Base-by-base conservation (phyloP, 2,329 filamentous ascomycete species). In the Atkinsonella hypoxylon region DNA sequence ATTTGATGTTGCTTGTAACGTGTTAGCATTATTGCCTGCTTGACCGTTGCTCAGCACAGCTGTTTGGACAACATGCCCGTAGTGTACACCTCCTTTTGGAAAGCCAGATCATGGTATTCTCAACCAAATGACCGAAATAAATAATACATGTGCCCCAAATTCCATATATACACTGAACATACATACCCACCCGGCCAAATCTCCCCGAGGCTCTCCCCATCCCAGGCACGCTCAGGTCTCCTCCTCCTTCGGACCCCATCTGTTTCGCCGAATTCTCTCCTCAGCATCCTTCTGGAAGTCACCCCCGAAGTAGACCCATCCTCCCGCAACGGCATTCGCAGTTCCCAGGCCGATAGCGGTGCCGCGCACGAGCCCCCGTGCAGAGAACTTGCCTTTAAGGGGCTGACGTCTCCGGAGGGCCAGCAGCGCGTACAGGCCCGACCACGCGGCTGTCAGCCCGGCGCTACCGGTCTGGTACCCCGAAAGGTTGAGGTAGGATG, bases 401-500 rank as follows among this genome's bases (percentile, higher is more conserved):
- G 62, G 54, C 57, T 70, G 69, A 18, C 74, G 65, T 42, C 71
- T 64, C 3, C 78, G 73, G 53, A 78, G 62, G 1, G 78, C 76
- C 47, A 81, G 66, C 38, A 81, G 64, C 4, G 74, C 72, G 61
- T 82, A 82, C 15, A 80, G 67, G 31, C 77, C 78, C 43, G 74
- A 78, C 66, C 75, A 76, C 15, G 78, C 76, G 48, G 75, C 75
- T 0, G 74, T 71, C 51, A 81, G 65, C 47, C 76, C 78, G 2
- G 77, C 78, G 51, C 71, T 71, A 60, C 78, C 77, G 4, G 75
- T 77, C 54, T 72, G 73, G 66, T 76, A 79, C 52, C 78, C 78
- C 18, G 77, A 75, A 7, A 82, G 71, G 62, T 79, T 79, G 59
- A 79, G 71, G 65, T 81, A 82, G 61, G 71, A 74, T 49, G 72